Evolutionary conservation across 2,329 filamentous ascomycete species (phyloP).

Genomic region (Aspergillus versicolor): DNA sequence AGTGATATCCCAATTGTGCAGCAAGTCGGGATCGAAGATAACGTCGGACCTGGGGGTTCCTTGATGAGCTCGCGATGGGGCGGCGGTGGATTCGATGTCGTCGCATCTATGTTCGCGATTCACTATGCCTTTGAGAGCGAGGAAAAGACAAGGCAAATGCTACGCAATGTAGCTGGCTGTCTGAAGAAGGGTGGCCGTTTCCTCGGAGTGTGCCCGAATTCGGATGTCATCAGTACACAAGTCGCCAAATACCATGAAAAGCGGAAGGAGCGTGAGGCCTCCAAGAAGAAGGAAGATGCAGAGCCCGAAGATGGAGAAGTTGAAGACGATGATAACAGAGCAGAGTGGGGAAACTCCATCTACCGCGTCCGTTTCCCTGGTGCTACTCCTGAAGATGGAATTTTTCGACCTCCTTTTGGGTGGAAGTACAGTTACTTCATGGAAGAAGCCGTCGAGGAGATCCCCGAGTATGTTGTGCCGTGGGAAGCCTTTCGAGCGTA

Average conservation of each 20-base stretch:
- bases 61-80: conserved; percentile 63
- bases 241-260: conserved; percentile 75
- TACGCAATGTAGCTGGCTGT: conserved; percentile 84
- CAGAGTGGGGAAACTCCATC: conserved; percentile 90
- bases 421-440: conserved; percentile 99
- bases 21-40: conserved; percentile 82
- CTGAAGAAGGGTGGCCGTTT: conserved; percentile 93
- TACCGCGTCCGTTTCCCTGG: conserved; percentile 88
- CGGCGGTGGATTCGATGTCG: conserved; percentile 86
- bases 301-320: conserved; percentile 46
- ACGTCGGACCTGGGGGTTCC: conserved; percentile 57
- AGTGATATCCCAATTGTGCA: conserved; percentile 77
- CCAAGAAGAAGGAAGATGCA: conserved; percentile 39
- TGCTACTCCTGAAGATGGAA: conserved; percentile 76
- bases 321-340: conserved; percentile 60
- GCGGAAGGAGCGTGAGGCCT: conserved; percentile 44
- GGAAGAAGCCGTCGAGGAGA: conserved; percentile 91
- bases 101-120: conserved; percentile 99
- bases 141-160: conserved; percentile 84
- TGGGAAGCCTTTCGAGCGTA: conserved; percentile 93
- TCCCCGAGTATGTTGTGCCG: conserved; percentile 95
- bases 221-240: conserved; percentile 77
- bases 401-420: conserved; percentile 91
- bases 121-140: conserved; percentile 98
- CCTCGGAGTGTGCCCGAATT: conserved; percentile 95